phyloP scores from a whole-genome alignment of 176 grass and related monocot species.

The Carex littledalei region DNA sequence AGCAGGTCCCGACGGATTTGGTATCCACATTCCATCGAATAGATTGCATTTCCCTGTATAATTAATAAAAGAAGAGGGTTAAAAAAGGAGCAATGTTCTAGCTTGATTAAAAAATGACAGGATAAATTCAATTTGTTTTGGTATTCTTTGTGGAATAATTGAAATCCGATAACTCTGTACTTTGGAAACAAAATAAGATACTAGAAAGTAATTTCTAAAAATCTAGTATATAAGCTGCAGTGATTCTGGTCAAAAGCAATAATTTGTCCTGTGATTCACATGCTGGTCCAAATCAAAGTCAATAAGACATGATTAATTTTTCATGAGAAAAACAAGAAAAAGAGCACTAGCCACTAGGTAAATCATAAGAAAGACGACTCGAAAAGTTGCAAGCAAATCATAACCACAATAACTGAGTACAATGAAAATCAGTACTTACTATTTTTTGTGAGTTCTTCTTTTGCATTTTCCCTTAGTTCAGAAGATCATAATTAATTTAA shows the following conservation, averaged over 20 bases:
- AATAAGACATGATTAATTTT: not conserved
- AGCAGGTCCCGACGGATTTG: conserved; percentile 52
- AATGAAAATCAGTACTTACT: not conserved
- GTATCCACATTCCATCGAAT: conserved; percentile 61
- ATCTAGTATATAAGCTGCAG: not conserved
- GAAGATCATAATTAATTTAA: not conserved
- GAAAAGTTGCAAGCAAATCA: not conserved
- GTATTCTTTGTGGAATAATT: not conserved
- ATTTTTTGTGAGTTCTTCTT: not conserved
- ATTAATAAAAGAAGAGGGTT: not conserved
- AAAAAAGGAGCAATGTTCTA: not conserved
- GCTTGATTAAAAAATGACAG: not conserved
- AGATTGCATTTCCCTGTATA: conserved; percentile 35
- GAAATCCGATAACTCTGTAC: not conserved
- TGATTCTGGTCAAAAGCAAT: not conserved
- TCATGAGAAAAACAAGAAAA: not conserved
- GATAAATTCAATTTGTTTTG: not conserved
- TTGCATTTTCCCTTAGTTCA: not conserved
- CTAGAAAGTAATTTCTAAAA: not conserved
- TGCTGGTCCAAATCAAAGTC: not conserved
- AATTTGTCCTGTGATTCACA: not conserved
- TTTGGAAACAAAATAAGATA: not conserved
- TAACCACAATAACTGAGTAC: not conserved
- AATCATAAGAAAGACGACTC: not conserved
- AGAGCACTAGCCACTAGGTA: not conserved